Percentiles rank a stretch among this genome's conserved stretches.
phyloP scores from a whole-genome alignment of 2,329 filamentous ascomycete species.

The Penicillium sp. region DNA sequence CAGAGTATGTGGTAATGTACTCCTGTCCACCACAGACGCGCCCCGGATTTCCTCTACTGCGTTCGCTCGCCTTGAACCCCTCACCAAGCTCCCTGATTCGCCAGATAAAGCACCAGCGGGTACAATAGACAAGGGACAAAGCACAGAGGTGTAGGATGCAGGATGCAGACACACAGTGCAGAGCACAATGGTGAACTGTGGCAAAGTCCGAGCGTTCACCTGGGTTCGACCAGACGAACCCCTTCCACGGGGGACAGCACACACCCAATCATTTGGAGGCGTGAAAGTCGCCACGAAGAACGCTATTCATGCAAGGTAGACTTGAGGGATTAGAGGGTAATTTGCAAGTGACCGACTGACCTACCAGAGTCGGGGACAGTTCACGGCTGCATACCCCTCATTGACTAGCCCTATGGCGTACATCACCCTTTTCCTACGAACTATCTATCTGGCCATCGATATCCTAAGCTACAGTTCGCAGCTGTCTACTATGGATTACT shows the following conservation, averaged over 20 bases:
- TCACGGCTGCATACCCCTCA: background rate
- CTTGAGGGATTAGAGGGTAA: slow-evolving; percentile 3
- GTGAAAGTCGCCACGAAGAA: background rate
- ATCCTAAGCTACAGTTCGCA: background rate
- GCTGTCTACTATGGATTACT: background rate
- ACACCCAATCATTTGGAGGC: slow-evolving; percentile 16
- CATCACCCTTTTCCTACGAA: background rate
- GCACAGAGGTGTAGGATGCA: slow-evolving; percentile 1
- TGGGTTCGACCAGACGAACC: slow-evolving; percentile 1
- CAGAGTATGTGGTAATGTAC: too few species aligned
- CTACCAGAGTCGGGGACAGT: background rate
- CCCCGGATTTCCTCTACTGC: background rate
- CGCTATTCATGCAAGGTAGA: slow-evolving; percentile 27
- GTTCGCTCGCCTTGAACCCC: background rate
- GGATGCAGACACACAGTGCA: background rate
- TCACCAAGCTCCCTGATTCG: background rate
- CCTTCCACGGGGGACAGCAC: slow-evolving; percentile 6
- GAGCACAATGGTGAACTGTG: background rate
- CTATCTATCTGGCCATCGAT: background rate
- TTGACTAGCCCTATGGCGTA: background rate
- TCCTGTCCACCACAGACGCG: background rate
- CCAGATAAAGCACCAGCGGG: too few species aligned
- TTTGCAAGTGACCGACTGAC: background rate
- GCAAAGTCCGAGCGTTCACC: background rate
- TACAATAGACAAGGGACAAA: background rate